Base-by-base conservation (phyloP, 129 eudicot genomes). In the Flaveria brownii region DNA sequence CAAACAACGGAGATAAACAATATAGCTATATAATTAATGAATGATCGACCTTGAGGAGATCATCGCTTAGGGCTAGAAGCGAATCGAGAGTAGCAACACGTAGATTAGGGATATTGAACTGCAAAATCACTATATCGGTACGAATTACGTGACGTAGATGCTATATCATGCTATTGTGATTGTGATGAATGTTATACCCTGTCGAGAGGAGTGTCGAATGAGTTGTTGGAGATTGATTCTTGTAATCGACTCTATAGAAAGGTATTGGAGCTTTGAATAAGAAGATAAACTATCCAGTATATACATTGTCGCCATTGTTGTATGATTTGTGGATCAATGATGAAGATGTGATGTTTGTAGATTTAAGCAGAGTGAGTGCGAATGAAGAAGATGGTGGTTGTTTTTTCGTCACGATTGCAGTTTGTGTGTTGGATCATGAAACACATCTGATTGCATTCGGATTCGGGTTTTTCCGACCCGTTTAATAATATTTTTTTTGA, bases 61-160 rank as follows among this genome's bases (percentile, higher is more conserved):
- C 99, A 82, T 94, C 99, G 83, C 97, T 91, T 36, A 94, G 96
- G n/a, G 97, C 83, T 42, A 94, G 77, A 18, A 91, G 91, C 78
- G 93, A 91, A 83, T 94, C 98, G 67, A 94, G 81, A 16, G 98
- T 94, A 1, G 97, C 98, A 2, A 94, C 98, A 10, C 98, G 91
- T 10, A 94, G 91, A 91, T 89, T 94, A 0, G 97, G 98, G 71
- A 88, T 83, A 82, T 94, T 94, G 81, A 91, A 94, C 98, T 94
- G 93, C 63, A 64, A 63, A 60, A 46, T 10, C 13, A 72, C 56
- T 62, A 50, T 30, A 73, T 65, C 57, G 46, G 59, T 15, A 68
- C 7, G 39, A 39, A 47, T 2, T 28, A 0, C 14, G 17, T 12
- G 4, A 49, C 14, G 3, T 49, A 12, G 62, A 57, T 28, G 28